A percentile compares a stretch with the other conserved stretches of the same genome.
phyloP scores from a whole-genome alignment of 2,329 filamentous ascomycete species.

The Penicillium italicum region DNA sequence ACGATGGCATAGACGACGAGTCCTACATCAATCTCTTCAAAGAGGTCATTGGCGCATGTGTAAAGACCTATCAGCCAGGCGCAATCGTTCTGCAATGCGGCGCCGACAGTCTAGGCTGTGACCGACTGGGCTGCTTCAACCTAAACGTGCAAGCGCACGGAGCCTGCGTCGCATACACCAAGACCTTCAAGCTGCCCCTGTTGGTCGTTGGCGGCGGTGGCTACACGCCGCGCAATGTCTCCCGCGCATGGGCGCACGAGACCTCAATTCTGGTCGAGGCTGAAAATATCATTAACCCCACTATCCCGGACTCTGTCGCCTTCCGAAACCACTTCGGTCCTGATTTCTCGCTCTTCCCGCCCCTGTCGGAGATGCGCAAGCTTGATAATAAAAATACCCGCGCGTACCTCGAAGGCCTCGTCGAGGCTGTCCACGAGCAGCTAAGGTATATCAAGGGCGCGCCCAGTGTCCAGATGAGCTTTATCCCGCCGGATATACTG shows the following conservation, averaged over 20 bases:
- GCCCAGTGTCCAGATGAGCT: constrained; percentile 80
- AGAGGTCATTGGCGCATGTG: constrained; percentile 70
- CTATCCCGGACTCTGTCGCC: constrained; percentile 74
- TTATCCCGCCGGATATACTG: constrained; percentile 72
- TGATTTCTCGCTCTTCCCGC: constrained; percentile 82
- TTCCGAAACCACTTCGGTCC: constrained; percentile 87
- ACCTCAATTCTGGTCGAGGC: constrained; percentile 83
- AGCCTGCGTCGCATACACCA: constrained; percentile 84
- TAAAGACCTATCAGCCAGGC: constrained; percentile 79
- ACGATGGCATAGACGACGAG: constrained; percentile 86
- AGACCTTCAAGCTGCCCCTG: constrained; percentile 73
- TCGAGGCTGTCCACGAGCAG: constrained; percentile 78
- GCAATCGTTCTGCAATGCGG: constrained; percentile 95
- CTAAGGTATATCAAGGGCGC: constrained; percentile 78
- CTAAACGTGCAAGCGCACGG: constrained; percentile 93
- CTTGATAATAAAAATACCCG: constrained; percentile 75
- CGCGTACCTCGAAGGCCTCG: constrained; percentile 70
- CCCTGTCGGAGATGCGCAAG: constrained; percentile 66
- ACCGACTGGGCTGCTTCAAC: constrained; percentile 92
- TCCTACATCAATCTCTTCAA: constrained; percentile 86
- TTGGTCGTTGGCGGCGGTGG: constrained; percentile 92
- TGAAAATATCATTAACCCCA: constrained; percentile 64
- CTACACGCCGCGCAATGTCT: constrained; percentile 94
- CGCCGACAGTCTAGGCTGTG: constrained; percentile 88
- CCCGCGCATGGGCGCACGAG: constrained; percentile 94